Conservation (phyloP, 169 alveolate species). For the Plasmodium fragile region DNA sequence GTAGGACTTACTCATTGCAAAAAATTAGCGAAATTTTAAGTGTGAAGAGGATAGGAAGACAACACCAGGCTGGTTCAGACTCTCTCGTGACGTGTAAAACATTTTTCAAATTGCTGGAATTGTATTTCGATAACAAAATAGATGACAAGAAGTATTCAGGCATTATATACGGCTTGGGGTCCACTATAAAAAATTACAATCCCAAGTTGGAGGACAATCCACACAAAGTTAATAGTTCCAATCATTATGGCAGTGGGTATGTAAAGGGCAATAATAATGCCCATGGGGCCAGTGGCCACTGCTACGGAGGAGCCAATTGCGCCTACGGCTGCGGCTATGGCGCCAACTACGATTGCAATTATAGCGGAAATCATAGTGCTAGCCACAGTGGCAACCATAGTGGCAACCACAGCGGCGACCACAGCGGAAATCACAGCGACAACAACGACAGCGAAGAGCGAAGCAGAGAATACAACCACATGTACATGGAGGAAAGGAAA, state of each 20-base stretch:
- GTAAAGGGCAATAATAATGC: conserved; percentile 1
- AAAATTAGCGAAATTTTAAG: conserved; percentile 90
- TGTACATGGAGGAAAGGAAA: conserved; percentile 18
- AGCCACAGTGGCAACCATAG: background rate
- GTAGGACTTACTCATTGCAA: conserved; percentile 88
- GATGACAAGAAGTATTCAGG: conserved; percentile 89
- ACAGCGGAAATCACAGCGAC: background rate
- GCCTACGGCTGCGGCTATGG: background rate
- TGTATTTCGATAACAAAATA: conserved; percentile 88
- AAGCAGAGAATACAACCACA: background rate
- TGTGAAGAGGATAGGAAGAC: conserved; percentile 95
- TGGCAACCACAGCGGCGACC: background rate
- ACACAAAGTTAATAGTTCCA: background rate
- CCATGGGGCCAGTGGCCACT: background rate
- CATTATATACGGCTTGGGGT: conserved; percentile 90
- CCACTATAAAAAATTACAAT: conserved; percentile 77
- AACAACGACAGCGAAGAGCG: background rate
- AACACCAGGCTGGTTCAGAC: conserved; percentile 99
- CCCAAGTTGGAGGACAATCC: conserved; percentile 44
- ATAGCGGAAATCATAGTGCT: conserved; percentile 1
- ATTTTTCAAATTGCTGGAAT: conserved; percentile 92
- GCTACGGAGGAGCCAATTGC: background rate
- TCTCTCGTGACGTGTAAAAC: conserved; percentile 95
- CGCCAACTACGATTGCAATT: background rate
- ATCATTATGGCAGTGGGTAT: conserved; percentile 9